These are phyloP conservation scores for Xylaria curta DNA, from an alignment of 495 filamentous ascomycete species.

Conservation along the genomic window DNA sequence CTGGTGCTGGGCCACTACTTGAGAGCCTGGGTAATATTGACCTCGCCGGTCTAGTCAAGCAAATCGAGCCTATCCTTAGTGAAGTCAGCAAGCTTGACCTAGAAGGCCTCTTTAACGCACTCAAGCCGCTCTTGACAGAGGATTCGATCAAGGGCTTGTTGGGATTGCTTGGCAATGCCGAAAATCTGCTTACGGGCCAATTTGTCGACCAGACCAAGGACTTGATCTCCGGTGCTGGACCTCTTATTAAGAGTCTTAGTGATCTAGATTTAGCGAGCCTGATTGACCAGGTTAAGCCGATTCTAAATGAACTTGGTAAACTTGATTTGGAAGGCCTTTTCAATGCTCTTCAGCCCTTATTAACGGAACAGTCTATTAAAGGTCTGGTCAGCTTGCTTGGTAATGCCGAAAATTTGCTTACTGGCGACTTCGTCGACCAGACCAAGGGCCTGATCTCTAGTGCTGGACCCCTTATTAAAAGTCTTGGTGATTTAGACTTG, in stretches of 20 bases:
- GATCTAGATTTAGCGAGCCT: constrained; percentile 43
- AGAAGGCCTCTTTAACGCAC: constrained; percentile 40
- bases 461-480: constrained; percentile 41
- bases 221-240: constrained; percentile 46
- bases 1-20: constrained; percentile 37
- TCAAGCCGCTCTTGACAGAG: constrained; percentile 41
- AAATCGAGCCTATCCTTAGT: constrained; percentile 32
- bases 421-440: constrained; percentile 49
- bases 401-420: constrained; percentile 51
- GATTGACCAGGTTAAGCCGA: constrained; percentile 40
- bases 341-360: constrained; percentile 39
- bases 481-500: constrained; percentile 47
- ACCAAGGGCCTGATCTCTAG: constrained; percentile 43
- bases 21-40: constrained; percentile 35
- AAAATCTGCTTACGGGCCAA: constrained; percentile 46
- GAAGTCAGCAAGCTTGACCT: constrained; percentile 29
- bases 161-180: constrained; percentile 48
- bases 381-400: constrained; percentile 48
- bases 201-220: constrained; percentile 52
- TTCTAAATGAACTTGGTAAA: constrained; percentile 44
- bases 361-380: constrained; percentile 47
- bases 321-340: constrained; percentile 38
- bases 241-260: constrained; percentile 45
- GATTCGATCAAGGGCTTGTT: constrained; percentile 45
- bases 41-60: constrained; percentile 26